Evolutionary conservation across 2,329 filamentous ascomycete genomes (phyloP).

Genomic region (Diaporthe caulivora): DNA sequence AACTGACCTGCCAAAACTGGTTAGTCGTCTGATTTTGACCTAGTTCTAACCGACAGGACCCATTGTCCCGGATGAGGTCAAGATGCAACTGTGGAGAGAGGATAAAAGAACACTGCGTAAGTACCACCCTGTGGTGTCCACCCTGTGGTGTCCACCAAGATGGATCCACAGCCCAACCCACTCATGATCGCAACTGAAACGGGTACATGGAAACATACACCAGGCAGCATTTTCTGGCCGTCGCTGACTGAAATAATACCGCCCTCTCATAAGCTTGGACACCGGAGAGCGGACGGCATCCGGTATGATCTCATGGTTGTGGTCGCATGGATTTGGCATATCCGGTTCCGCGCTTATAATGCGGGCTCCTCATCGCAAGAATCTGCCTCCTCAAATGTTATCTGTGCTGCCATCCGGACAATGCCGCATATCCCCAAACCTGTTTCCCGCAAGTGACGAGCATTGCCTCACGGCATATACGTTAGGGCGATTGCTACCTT

Average conservation of each 20-base stretch:
- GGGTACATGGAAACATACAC: not conserved
- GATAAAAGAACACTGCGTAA: not conserved
- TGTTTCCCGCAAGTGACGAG: constrained; percentile 8
- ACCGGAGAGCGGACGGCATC: constrained; percentile 6
- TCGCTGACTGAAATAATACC: not conserved
- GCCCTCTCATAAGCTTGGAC: not conserved
- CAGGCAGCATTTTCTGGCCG: not conserved
- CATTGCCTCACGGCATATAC: not conserved
- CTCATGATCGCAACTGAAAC: not conserved
- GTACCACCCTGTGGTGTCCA: not conserved
- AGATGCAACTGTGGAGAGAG: not conserved
- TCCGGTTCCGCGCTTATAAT: not conserved
- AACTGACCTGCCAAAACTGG: not conserved
- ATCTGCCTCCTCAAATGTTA: not conserved
- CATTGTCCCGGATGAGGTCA: not conserved
- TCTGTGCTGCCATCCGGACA: not conserved
- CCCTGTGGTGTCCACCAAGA: not conserved
- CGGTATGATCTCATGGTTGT: constrained; percentile 4
- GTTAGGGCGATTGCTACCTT: not conserved
- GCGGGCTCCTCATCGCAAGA: not conserved
- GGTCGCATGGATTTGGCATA: not conserved
- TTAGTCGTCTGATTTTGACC: not conserved
- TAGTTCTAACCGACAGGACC: not conserved
- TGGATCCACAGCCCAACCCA: not conserved
- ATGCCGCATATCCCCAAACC: not conserved